Conservation (phyloP, 2,329 filamentous ascomycete species). For the Phoma herbarum region DNA sequence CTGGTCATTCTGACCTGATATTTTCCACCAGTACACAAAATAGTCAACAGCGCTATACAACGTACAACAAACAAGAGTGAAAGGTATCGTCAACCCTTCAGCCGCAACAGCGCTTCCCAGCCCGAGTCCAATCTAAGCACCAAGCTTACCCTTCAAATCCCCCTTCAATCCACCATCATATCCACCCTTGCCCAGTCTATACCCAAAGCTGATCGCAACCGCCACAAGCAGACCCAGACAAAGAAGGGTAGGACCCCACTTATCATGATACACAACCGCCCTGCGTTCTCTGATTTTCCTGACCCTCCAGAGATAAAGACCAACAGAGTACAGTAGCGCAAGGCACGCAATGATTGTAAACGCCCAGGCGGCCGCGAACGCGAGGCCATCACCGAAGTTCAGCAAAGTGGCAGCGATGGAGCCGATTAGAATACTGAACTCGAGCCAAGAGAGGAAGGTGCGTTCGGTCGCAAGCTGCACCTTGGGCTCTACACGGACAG, state of each 20-base stretch:
- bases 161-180: conserved; percentile 57
- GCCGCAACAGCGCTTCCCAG: not conserved
- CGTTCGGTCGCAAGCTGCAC: conserved; percentile 96
- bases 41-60: conserved; percentile 1
- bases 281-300: conserved; percentile 81
- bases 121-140: not conserved
- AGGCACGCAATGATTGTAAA: conserved; percentile 85
- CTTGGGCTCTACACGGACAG: conserved; percentile 94
- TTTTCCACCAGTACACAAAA: not conserved
- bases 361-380: conserved; percentile 64
- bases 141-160: conserved; percentile 21
- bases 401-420: conserved; percentile 53
- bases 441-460: conserved; percentile 95
- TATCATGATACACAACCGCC: conserved; percentile 92
- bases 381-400: conserved; percentile 51
- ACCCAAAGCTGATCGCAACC: conserved; percentile 80
- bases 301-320: conserved; percentile 88
- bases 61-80: not conserved
- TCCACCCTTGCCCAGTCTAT: conserved; percentile 69
- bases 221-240: conserved; percentile 77
- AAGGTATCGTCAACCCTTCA: not conserved
- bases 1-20: not conserved
- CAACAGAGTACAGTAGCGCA: conserved; percentile 82
- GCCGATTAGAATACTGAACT: conserved; percentile 94
- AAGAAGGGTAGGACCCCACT: conserved; percentile 80